A percentile compares a stretch with the other conserved stretches of the same genome.
These are phyloP conservation scores for Fusarium pseudograminearum DNA, from an alignment of 2,329 filamentous ascomycete genomes.

Conservation along the genomic window DNA sequence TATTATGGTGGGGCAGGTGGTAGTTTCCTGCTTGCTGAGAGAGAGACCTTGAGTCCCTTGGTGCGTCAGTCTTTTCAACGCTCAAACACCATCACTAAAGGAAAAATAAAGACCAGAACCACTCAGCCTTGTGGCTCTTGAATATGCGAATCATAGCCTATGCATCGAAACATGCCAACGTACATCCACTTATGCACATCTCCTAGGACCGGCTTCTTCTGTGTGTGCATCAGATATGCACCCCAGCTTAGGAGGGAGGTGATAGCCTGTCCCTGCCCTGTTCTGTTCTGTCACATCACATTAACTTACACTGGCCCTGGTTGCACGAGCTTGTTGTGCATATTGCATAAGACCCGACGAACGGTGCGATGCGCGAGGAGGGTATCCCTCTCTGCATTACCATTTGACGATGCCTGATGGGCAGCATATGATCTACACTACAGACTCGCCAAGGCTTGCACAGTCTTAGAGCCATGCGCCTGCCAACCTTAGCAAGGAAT, in stretches of 20 bases:
- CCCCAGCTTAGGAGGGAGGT: slow-evolving; percentile 29
- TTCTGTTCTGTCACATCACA: neutral
- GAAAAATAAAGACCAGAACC: neutral
- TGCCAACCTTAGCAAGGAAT: slow-evolving; percentile 3
- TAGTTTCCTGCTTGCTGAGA: neutral
- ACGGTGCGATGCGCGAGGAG: slow-evolving; percentile 44
- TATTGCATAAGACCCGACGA: slow-evolving; percentile 46
- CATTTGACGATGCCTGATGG: slow-evolving; percentile 33
- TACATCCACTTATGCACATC: slow-evolving; percentile 43
- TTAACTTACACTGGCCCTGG: slow-evolving; percentile 33
- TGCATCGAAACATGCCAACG: slow-evolving; percentile 30
- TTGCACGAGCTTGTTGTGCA: slow-evolving; percentile 46
- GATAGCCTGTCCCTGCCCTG: slow-evolving; percentile 38
- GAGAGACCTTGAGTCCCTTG: neutral
- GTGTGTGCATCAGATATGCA: slow-evolving; percentile 41
- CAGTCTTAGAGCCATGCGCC: neutral
- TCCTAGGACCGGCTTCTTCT: slow-evolving; percentile 29
- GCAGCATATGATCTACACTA: slow-evolving; percentile 46
- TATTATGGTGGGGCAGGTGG: neutral
- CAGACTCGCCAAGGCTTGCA: slow-evolving; percentile 36
- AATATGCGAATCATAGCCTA: slow-evolving; percentile 33
- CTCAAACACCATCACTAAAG: slow-evolving; percentile 3
- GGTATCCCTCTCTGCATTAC: slow-evolving; percentile 30
- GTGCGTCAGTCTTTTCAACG: neutral
- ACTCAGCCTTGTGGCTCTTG: slow-evolving; percentile 33